Evolutionary conservation across 1,284 basidiomycete genomes (phyloP), one percentile per base, ranked within the genome.

Genomic region (Sanguinoderma infundibulare): DNA sequence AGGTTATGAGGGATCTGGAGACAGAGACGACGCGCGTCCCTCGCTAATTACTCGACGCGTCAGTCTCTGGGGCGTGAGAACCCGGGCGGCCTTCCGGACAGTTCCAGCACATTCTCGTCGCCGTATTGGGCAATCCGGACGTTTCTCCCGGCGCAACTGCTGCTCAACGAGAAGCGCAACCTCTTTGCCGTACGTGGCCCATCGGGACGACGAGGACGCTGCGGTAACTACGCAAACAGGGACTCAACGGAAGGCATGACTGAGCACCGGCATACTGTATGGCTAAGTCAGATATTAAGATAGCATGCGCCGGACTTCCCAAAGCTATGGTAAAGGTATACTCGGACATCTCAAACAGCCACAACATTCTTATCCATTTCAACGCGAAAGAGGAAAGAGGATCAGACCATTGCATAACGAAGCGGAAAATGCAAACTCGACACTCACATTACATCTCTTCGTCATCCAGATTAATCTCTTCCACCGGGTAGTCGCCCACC

Each of bases 401-500:
- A 14, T 22, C 4, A 10, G 12, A 6, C 20, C 40, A 22, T 22
- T n/a, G 3, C 2, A 28, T 26, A 24, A 7, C 10, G 4, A 8
- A 17, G 26, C 9, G n/a, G 26, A 46, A 14, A 24, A 39, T 39
- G 15, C 36, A 53, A 20, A 24, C 30, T 40, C 32, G 7, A 32
- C 15, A 12, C 38, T 28, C 24, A 57, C 50, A 32, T 65, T 36
- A 69, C 60, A 70, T 70, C 68, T 95, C 82, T 6, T 81, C 91
- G 26, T 83, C 91, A 17, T 87, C 86, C 38, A 89, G 75, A 59
- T 87, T 79, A 30, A 94, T 79, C 56, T 95, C 92, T 69, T 92
- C 85, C 24, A 91, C 87, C 0, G 95, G 94, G 74, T 86, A 98
- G 73, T 98, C 92, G 1, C 97, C 96, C 5, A 94, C 82, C 44